A percentile compares a stretch with the other conserved stretches of the same genome.
phyloP scores from a whole-genome alignment of 805 yeast species.

The Saccharomycopsis sp. region DNA sequence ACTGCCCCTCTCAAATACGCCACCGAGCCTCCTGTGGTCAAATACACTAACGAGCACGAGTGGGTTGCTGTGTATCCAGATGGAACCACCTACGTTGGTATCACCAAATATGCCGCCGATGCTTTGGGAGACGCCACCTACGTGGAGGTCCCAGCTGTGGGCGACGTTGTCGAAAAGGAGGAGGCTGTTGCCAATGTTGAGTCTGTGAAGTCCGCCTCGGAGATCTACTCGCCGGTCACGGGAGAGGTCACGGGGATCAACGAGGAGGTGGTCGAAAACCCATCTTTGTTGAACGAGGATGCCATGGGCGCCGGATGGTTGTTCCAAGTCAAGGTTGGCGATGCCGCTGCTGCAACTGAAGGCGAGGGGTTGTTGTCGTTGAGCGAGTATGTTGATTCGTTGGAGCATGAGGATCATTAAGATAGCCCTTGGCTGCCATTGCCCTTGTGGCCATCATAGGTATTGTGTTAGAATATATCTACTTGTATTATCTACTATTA shows the following conservation, averaged over 20 bases:
- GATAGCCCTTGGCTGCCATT: too few relatives aligned
- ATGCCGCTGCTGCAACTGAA: conserved; percentile 38
- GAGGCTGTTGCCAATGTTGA: conserved; percentile 91
- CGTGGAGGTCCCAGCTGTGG: conserved; percentile 80
- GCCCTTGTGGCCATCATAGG: too few relatives aligned
- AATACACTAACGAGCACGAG: conserved; percentile 87
- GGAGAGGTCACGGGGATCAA: conserved; percentile 76
- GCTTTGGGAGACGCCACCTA: conserved; percentile 96
- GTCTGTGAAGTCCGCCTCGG: conserved; percentile 89
- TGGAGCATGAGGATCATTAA: conserved; percentile 45
- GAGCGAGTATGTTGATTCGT: conserved; percentile 49
- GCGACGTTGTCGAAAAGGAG: conserved; percentile 54
- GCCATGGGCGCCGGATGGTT: conserved; percentile 96
- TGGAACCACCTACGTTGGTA: conserved; percentile 79
- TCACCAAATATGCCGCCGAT: conserved; percentile 91
- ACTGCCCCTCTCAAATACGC: conserved; percentile 18
- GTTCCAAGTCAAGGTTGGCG: conserved; percentile 59
- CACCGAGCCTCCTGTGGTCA: conserved; percentile 31
- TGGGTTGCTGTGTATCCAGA: conserved; percentile 87
- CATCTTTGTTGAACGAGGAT: conserved; percentile 75
- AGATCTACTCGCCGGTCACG: conserved; percentile 79
- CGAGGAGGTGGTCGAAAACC: conserved; percentile 55
- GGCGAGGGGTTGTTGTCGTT: conserved; percentile 44
- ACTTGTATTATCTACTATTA: too few relatives aligned
- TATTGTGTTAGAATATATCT: too few relatives aligned